Percentiles rank a stretch among this genome's conserved stretches.
Evolutionary conservation across 139 green algal genomes (phyloP).

Genomic region (Zygnema cylindricum): DNA sequence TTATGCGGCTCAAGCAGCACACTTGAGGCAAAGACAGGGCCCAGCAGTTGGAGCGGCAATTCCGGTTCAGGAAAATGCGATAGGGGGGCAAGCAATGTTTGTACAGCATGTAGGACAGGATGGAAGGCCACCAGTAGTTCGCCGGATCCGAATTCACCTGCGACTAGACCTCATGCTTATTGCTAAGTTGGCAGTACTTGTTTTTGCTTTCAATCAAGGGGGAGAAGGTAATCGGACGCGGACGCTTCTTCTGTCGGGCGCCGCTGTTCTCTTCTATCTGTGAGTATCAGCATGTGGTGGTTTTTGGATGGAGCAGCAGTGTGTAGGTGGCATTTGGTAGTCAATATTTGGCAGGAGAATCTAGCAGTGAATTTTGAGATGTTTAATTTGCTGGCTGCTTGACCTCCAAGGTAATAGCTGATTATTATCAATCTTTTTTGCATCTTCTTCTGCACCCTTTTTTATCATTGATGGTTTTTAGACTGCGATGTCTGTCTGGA

Average conservation of each 20-base stretch:
- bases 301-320: too few relatives aligned
- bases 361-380: too few relatives aligned
- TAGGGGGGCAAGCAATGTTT: background rate
- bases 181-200: slow-evolving; percentile 39
- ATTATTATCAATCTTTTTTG: too few relatives aligned
- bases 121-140: background rate
- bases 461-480: too few relatives aligned
- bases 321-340: too few relatives aligned
- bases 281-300: slow-evolving; percentile 37
- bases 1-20: background rate
- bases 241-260: slow-evolving; percentile 3
- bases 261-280: slow-evolving; percentile 47
- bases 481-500: too few relatives aligned
- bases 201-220: slow-evolving; percentile 49
- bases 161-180: slow-evolving; percentile 55
- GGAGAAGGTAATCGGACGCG: background rate
- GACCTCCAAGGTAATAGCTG: too few relatives aligned
- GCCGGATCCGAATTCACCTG: slow-evolving; percentile 44
- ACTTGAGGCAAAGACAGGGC: background rate
- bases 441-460: too few relatives aligned
- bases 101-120: background rate
- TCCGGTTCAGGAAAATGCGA: background rate
- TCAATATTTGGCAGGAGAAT: too few relatives aligned
- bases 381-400: too few relatives aligned
- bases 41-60: background rate